Evolutionary conservation across 2,329 filamentous ascomycete species (phyloP), one percentile per base, ranked within the genome.

Genomic region (Septoria petroselini): DNA sequence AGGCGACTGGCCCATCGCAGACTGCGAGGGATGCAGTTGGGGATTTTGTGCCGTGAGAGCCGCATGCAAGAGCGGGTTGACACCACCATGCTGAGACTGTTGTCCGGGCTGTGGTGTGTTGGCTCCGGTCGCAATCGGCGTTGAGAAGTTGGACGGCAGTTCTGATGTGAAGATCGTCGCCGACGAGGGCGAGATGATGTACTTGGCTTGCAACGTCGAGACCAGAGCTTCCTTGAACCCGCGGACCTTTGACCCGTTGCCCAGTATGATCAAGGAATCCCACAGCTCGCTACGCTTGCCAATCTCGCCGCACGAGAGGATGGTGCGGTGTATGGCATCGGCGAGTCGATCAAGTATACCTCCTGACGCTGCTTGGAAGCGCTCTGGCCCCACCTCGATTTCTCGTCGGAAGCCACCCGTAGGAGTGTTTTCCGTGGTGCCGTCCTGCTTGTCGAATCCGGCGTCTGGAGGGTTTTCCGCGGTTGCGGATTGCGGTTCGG

Each of bases 141-240:
- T 97, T 23, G 88, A 90, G 66, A 96, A 81, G 71, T 93, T 91
- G 7, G 90, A 96, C 6, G 93, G 93, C 30, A 97, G 83, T 70
- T 98, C 93, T 17, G 90, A 95, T 29, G 91, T 95, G 76, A 97
- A 97, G 64, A 97, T 97, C 34, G 91, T 96, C 42, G 89, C 90
- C 1, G 89, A 91, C 21, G 86, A 91, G 0, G 93, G 93, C 1
- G 91, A 95, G 59, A 98, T 84, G 46, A 96, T 80, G 68, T 95
- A 93, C 58, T 91, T 90, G 41, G 84, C 80, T 30, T 81, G 81
- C 29, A 98, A 80, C 0, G 84, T 90, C 61, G 86, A 80, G 30
- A 97, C 69, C 40, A 98, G 83, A 59, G 91, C 88, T 62, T 96
- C 90, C 59, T 87, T 91, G 68, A 98, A 91, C 4, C 93, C 82